Evolutionary conservation across 805 yeast species (phyloP), one percentile per base, ranked within the genome.

Genomic region (Limtongozyma cylindracea): DNA sequence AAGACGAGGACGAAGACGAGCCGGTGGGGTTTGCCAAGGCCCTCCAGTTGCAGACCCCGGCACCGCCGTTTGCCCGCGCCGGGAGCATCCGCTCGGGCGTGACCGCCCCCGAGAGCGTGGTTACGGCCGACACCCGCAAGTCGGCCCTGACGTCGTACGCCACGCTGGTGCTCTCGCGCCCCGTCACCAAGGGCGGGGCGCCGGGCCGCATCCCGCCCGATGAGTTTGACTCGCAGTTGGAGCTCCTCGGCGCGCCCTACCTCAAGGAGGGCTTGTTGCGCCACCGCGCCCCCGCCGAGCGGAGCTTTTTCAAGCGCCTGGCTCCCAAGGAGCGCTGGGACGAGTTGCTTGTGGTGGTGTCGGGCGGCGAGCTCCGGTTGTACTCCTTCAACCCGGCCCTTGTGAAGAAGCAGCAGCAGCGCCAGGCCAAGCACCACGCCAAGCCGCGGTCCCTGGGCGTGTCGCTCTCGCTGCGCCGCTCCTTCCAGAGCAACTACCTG

Each of bases 221-320:
- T 21, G 38, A 46, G 24, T 52, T 51, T 22, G 78, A 70, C 38
- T 51, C 60, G 29, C 60, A 59, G 18, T 46, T 70, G 25, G 80
- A 68, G 33, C 47, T 64, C 20, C 55, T 56, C 23, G 84, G 84
- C 2, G 65, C 82, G 1, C 84, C 88, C 1, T 72, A 76, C 63
- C 53, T 67, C 25, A 68, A 72, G 35, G 84, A 72, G 42, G 84
- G 88, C 2, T 34, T 72, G 17, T 47, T 67, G 30, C 50, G 57
- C 29, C 41, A 48, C 28, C 42, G 49, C 33, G 55, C 47, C 31
- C 40, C 38, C 31, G 41, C 41, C 12, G 56, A 50, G 31, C 15
- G 15, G 5, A 6, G 15, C 15, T 13, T 13, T 6, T 13, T 13
- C 6, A n/a, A n/a, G n/a, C n/a, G n/a, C n/a, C n/a, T n/a, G n/a